Base-by-base conservation (phyloP, 148 eudicot species). In the Drosera capensis region DNA sequence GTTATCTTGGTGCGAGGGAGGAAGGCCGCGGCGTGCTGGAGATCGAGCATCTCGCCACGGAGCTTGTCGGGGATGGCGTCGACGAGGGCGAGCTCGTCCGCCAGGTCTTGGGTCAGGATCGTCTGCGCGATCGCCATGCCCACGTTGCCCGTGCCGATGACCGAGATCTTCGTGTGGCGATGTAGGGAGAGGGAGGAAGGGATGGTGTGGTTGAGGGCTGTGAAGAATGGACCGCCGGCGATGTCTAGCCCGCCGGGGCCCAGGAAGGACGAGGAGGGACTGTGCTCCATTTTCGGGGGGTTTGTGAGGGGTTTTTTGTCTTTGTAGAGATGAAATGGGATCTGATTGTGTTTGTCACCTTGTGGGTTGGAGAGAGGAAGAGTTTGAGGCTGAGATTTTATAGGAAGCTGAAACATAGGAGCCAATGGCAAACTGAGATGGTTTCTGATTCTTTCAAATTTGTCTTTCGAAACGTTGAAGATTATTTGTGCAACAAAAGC, bases 71-170 rank as follows among this genome's bases (percentile, higher is more conserved):
- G 70, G 21, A 57, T 71, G 7, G 85, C 85, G 54, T 86, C 96
- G 36, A 86, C 88, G 12, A 82, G 73, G 7, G 77, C 67, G 23
- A 86, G 72, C 67, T 78, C 93, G 55, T 78, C 93, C 45, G 62
- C 93, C n/a, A 86, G 46, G 58, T 71, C 93, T 52, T 86, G 93
- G 19, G 93, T 86, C 11, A 86, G 69, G 55, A 86, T 74, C 30
- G 96, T 86, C 45, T 86, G 96, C 9, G 96, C 82, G 1, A 86
- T 86, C 50, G 93, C 96, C 96, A 86, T 86, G 21, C 96, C 96
- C 1, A 86, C 96, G 50, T 86, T 86, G 37, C 96, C 96, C 2
- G 70, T 70, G 31, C 96, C 96, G n/a, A 86, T 31, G 45, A 86
- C 74, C 43, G 96, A 71, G 59, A 86, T 73, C 57, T 86, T 86